Evolutionary conservation across 768 basidiomycete genomes (phyloP).

Genomic region (Mycena vitilis): DNA sequence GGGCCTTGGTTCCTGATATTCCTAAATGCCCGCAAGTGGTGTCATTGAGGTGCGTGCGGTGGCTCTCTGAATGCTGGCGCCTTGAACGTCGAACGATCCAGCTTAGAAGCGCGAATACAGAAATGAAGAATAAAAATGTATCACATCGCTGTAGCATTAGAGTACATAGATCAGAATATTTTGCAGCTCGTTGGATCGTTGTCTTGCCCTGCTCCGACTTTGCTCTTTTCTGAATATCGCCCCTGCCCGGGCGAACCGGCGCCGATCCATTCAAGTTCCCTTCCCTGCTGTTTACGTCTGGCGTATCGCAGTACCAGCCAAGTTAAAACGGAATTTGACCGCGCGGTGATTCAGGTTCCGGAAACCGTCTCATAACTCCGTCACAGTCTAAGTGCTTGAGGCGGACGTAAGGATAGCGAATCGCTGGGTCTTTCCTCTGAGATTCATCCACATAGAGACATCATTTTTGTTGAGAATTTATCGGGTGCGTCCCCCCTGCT

Average conservation of each 20-base stretch:
- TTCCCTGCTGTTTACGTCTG: background rate
- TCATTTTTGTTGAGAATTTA: too few relatives aligned
- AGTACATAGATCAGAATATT: background rate
- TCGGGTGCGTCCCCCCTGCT: too few relatives aligned
- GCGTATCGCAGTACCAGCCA: too few relatives aligned
- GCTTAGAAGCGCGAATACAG: background rate
- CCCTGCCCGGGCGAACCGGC: background rate
- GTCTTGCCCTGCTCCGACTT: background rate
- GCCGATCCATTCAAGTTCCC: background rate
- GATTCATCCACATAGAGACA: too few relatives aligned
- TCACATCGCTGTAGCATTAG: conserved; percentile 25
- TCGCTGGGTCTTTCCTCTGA: too few relatives aligned
- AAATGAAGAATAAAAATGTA: conserved; percentile 11
- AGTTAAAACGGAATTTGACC: conserved; percentile 27
- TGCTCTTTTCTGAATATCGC: too few relatives aligned
- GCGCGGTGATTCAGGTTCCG: conserved; percentile 34
- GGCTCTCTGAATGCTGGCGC: background rate
- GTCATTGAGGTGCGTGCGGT: conserved; percentile 37
- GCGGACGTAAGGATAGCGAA: too few relatives aligned
- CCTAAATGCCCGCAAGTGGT: conserved; percentile 89
- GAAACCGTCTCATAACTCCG: too few relatives aligned
- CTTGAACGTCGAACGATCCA: conserved; percentile 3
- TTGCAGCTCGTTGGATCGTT: too few relatives aligned
- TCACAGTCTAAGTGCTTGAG: too few relatives aligned
- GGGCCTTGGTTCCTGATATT: conserved; percentile 98